Base-by-base conservation (phyloP, 495 filamentous ascomycete species). In the Halenospora varia region DNA sequence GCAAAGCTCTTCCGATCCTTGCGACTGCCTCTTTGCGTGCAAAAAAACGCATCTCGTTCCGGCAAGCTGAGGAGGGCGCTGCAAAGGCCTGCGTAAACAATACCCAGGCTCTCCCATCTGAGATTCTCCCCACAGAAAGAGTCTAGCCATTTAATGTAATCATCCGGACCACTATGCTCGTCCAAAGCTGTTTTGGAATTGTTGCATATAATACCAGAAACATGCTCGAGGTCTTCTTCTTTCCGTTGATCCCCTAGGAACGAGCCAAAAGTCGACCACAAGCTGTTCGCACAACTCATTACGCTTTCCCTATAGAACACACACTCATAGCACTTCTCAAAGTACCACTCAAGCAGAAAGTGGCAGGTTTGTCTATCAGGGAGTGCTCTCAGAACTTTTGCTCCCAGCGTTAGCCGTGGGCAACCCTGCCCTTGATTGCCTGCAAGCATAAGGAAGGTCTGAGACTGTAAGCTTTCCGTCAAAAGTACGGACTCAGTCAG, bases 31-130 rank as follows among this genome's bases (percentile, higher is more conserved):
- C 26, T 41, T 20, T 66, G 63, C 19, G 58, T 57, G 15, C 11
- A 29, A 48, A 67, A 67, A 29, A 67, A 64, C 1, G 58, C 39
- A 55, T 67, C 64, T 18, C 64, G 25, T 24, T 67, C 64, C 1
- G 55, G 56, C 8, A 64, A 35, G 0, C 51, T 46, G 3, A 64
- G 39, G 10, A 55, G 18, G 10, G 56, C 58, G 40, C 19, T 55
- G 2, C 53, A 39, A 15, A 67, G 35, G 19, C 45, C 41, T 9
- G 44, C 50, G 52, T 50, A 67, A 9, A 67, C 49, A 19, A 17
- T 22, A 4, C 64, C 64, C 24, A 67, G 19, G 17, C 25, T 45
- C 51, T 67, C 64, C 64, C 64, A 67, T 24, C 64, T 51, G n/a
- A 67, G 26, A 41, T 67, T 67, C 1, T 24, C 20, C 9, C 64